These are phyloP conservation scores for Fusarium tricinctum DNA, from an alignment of 2,329 filamentous ascomycete genomes.

Conservation along the genomic window DNA sequence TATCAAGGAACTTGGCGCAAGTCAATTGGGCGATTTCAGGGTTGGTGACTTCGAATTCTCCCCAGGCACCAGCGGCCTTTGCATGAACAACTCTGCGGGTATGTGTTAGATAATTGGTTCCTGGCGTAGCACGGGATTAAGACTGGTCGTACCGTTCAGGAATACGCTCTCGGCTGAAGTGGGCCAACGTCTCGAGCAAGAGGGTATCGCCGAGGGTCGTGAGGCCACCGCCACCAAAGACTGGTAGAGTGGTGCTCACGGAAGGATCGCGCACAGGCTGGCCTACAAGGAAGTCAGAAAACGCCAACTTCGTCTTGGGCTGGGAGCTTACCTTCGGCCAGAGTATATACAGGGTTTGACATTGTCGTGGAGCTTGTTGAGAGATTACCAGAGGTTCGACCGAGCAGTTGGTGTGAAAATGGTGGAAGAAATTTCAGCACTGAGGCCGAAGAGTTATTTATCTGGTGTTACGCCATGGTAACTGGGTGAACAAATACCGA, in stretches of 20 bases:
- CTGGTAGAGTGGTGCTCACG: slow-evolving; percentile 15
- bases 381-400: neutral
- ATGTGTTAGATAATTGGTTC: neutral
- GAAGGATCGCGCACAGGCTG: slow-evolving; percentile 25
- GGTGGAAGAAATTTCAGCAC: slow-evolving; percentile 12
- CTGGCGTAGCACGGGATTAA: neutral
- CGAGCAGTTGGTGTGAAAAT: neutral
- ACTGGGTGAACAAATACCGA: neutral
- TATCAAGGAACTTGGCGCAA: slow-evolving; percentile 64
- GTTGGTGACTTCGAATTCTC: slow-evolving; percentile 69
- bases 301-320: accelerated
- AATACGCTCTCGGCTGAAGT: slow-evolving; percentile 24
- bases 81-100: slow-evolving; percentile 51
- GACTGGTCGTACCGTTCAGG: neutral
- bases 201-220: slow-evolving; percentile 20
- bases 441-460: neutral
- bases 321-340: slow-evolving; percentile 1
- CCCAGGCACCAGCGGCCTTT: slow-evolving; percentile 60
- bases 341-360: slow-evolving; percentile 21
- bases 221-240: slow-evolving; percentile 21
- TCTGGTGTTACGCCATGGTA: neutral
- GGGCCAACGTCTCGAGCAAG: slow-evolving; percentile 15
- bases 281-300: slow-evolving; percentile 1
- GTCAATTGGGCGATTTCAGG: slow-evolving; percentile 68
- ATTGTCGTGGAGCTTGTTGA: neutral